phyloP scores from a whole-genome alignment of 2,329 filamentous ascomycete genomes.

The Colletotrichum sp. region DNA sequence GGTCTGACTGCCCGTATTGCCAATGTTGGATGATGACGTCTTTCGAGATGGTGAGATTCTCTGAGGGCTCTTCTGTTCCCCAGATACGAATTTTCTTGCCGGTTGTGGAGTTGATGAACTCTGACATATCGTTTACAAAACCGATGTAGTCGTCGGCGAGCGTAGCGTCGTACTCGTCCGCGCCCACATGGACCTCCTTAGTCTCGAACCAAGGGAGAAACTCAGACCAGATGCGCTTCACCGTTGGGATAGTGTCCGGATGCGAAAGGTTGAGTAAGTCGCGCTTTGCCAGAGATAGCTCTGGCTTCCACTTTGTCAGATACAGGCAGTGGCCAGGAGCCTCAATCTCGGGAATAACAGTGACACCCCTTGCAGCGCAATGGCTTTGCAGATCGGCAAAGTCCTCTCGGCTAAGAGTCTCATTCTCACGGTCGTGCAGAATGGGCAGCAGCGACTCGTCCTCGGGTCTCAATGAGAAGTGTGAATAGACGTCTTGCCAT shows the following conservation, averaged over 20 bases:
- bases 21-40: conserved; percentile 51
- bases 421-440: conserved; percentile 27
- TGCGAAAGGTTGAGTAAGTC: conserved; percentile 58
- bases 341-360: conserved; percentile 60
- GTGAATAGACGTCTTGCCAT: conserved; percentile 49
- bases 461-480: conserved; percentile 43
- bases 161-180: conserved; percentile 53
- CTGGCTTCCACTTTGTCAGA: conserved; percentile 61
- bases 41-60: conserved; percentile 39
- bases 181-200: conserved; percentile 59
- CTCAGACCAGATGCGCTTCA: conserved; percentile 55
- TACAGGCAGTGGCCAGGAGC: conserved; percentile 57
- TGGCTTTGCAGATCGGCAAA: conserved; percentile 54
- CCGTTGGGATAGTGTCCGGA: conserved; percentile 53
- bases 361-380: conserved; percentile 56
- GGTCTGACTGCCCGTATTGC: conserved; percentile 43
- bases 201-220: conserved; percentile 60
- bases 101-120: conserved; percentile 39
- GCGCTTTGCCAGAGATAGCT: conserved; percentile 49
- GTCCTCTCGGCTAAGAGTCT: conserved; percentile 31
- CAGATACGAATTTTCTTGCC: conserved; percentile 54
- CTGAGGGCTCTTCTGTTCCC: conserved; percentile 51
- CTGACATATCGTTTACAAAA: conserved; percentile 56
- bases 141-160: conserved; percentile 52
- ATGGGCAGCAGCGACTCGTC: conserved; percentile 25